Evolutionary conservation across 2,329 filamentous ascomycete genomes (phyloP), one percentile per base, ranked within the genome.

Genomic region (Ophiognomonia clavigignenti-juglandacearum): DNA sequence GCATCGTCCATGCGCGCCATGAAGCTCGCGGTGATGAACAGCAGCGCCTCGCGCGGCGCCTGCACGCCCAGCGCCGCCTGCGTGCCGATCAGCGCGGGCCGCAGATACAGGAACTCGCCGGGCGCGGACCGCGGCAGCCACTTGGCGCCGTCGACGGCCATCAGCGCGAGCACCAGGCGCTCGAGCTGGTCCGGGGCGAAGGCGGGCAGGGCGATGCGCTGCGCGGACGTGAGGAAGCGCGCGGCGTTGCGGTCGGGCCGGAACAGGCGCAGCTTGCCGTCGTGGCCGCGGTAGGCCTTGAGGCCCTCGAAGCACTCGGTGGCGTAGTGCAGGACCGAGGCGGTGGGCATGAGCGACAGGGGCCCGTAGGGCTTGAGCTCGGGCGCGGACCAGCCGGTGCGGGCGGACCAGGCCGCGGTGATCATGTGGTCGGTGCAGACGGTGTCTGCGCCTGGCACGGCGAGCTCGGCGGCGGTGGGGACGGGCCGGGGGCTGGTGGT

Each of bases 361-460:
- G 87, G 85, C 0, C 86, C 86, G 65, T 88, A 93, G 22, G 88
- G 86, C 63, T 81, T 79, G 49, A 95, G 76, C 57, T 85, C 76
- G 1, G 89, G 89, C 2, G 78, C 73, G 31, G 76, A 74, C 89
- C 89, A 95, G 57, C 89, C 89, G 18, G 68, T 61, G 36, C 70
- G 62, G 19, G 65, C 68, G 27, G 74, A 81, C 88, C 89, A 95
- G 45, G 71, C 69, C 18, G 26, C 37, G 43, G 82, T 84, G 58
- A 93, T 74, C 89, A 96, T 95, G 74, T 96, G 91, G 73, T 96
- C 90, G 53, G 87, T 90, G 73, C 77, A 79, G 61, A 81, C 69
- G 53, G 75, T 79, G 62, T 77, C 73, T 51, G 59, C 54, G 54
- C 71, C 74, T 42, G 72, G 47, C 55, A 67, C 68, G 57, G 74